Evolutionary conservation across 2,329 filamentous ascomycete genomes (phyloP), one percentile per base, ranked within the genome.

Genomic region (Pseudogymnoascus sp.): DNA sequence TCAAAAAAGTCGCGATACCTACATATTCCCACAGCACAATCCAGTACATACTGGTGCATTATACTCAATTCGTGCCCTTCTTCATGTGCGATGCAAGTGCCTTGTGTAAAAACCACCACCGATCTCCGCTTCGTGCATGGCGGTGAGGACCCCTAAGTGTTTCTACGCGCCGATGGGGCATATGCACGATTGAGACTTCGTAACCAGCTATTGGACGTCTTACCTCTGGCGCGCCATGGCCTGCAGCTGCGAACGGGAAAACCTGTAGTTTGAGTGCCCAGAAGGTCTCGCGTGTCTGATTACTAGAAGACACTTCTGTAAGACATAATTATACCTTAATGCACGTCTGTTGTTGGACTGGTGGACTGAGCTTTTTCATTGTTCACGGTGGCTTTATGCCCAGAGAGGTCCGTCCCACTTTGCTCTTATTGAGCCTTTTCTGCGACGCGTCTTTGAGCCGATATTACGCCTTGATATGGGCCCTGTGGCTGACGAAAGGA

Each of bases 101-200:
- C 23, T 16, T 50, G 11, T 50, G 23, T 28, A 31, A 44, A 50
- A 14, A 50, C 23, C 8, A 50, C 44, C 23, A 50, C 23, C 44
- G 44, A 50, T 50, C 25, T n/a, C 23, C 47, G 18, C 18, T 31
- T 10, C 1, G 14, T 53, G 47, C 47, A 31, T 31, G 47, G 47
- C 47, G 47, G 47, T 53, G 47, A 53, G 47, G 47, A 53, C 47
- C 47, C 47, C 47, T 53, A 53, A 53, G 47, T 53, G 47, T 53
- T 53, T 53, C 47, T 53, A 53, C 47, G 47, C 47, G 47, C 47
- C 47, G 47, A 53, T 16, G 25, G 47, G 47, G 25, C 25, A 53
- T 31, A 53, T 53, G 47, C 47, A 53, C 23, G 47, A 53, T 31
- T 53, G 25, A 53, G 47, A 53, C 47, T 53, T 53, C 16, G 14